Evolutionary conservation across 495 filamentous ascomycete species (phyloP).

Genomic region (Penicillium chermesinum): DNA sequence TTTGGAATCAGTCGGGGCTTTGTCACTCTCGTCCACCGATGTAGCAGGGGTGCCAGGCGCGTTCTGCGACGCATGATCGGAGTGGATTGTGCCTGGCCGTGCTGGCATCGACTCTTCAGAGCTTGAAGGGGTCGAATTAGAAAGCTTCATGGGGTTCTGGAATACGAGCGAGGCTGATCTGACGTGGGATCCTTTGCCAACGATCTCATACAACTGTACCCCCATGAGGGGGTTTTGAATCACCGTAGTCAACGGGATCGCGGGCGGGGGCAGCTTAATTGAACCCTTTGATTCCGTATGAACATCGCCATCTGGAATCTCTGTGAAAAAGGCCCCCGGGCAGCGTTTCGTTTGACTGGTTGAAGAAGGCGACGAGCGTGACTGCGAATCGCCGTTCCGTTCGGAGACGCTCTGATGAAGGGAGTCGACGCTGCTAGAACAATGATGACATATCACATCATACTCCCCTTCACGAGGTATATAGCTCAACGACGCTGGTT

Average conservation of each 20-base stretch:
- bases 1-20: not conserved
- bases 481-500: conserved; percentile 17
- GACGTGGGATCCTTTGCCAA: not conserved
- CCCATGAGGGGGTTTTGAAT: not conserved
- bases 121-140: not conserved
- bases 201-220: not conserved
- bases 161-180: not conserved
- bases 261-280: not conserved
- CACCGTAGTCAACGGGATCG: not conserved
- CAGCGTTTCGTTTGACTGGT: conserved; percentile 8
- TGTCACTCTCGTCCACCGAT: not conserved
- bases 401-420: conserved; percentile 29
- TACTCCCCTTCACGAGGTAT: conserved; percentile 34
- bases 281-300: not conserved
- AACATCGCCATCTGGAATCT: not conserved
- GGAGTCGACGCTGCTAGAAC: conserved; percentile 23
- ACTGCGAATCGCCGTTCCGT: conserved; percentile 7
- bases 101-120: not conserved
- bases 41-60: not conserved
- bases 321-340: not conserved
- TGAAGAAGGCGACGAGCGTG: not conserved
- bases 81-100: not conserved
- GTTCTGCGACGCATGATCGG: not conserved
- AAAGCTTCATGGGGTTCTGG: not conserved
- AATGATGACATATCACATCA: conserved; percentile 36